phyloP scores from a whole-genome alignment of 2,329 filamentous ascomycete genomes.

The Talaromyces sp. region DNA sequence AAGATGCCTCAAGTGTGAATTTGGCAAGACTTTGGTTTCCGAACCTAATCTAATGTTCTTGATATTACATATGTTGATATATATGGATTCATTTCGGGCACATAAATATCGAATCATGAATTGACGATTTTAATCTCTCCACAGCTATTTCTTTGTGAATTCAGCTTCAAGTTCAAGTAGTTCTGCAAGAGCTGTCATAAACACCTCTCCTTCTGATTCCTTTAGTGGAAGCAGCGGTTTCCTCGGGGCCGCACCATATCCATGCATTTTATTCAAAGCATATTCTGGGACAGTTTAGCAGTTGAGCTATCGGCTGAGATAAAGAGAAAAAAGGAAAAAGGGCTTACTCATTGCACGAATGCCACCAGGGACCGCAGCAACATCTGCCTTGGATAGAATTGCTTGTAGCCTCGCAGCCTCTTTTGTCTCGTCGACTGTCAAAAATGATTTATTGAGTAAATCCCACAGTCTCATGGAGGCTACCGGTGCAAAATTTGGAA shows the following conservation, averaged over 20 bases:
- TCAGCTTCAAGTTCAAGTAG: constrained; percentile 15
- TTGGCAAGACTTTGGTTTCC: neutral
- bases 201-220: constrained; percentile 13
- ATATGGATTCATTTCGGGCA: neutral
- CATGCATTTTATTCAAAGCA: constrained; percentile 17
- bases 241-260: constrained; percentile 15
- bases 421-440: constrained; percentile 6
- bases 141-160: neutral
- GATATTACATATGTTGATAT: neutral
- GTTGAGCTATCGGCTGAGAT: neutral
- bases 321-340: neutral
- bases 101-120: neutral
- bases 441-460: constrained; percentile 13
- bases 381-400: constrained; percentile 17
- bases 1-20: neutral
- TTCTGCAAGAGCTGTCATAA: constrained; percentile 14
- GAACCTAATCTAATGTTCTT: neutral
- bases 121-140: neutral
- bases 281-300: constrained; percentile 13
- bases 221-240: constrained; percentile 16
- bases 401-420: constrained; percentile 16
- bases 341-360: constrained; percentile 20
- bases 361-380: constrained; percentile 18
- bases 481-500: constrained; percentile 19
- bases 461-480: constrained; percentile 19